Conservation (phyloP, 352 stramenopile species). For the Globisporangium uncinulatum region DNA sequence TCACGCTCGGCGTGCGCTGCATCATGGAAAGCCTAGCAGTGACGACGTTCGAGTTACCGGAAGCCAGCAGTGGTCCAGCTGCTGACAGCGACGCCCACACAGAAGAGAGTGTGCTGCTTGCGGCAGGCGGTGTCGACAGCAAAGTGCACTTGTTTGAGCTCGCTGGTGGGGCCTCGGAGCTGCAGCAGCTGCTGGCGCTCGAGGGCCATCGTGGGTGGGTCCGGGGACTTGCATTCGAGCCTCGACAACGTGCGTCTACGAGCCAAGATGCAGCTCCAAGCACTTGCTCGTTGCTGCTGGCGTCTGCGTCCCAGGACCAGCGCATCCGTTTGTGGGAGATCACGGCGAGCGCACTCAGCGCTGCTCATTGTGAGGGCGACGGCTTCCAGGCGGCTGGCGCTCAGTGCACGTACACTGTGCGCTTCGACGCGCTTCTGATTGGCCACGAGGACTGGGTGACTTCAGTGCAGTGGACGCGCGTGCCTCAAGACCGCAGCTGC, state of each 20-base stretch:
- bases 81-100: neutral
- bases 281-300: constrained; percentile 22
- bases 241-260: neutral
- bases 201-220: constrained; percentile 69
- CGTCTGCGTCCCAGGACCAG: constrained; percentile 67
- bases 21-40: constrained; percentile 52
- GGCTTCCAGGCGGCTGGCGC: constrained; percentile 26
- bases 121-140: constrained; percentile 58
- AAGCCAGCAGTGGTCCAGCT: neutral
- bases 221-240: constrained; percentile 51
- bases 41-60: constrained; percentile 7
- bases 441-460: constrained; percentile 83
- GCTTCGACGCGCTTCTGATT: constrained; percentile 61
- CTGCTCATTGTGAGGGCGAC: neutral
- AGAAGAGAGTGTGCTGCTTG: constrained; percentile 37
- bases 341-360: neutral
- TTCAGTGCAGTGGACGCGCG: constrained; percentile 45
- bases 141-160: constrained; percentile 67
- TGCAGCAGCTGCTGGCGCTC: constrained; percentile 35
- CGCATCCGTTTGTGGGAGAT: constrained; percentile 69
- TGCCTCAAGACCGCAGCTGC: constrained; percentile 5
- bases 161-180: neutral
- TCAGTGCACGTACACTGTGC: constrained; percentile 30
- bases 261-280: neutral
- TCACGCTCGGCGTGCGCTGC: constrained; percentile 28